Conservation (phyloP, 352 stramenopile genomes). For the Peronosclerospora sorghi region DNA sequence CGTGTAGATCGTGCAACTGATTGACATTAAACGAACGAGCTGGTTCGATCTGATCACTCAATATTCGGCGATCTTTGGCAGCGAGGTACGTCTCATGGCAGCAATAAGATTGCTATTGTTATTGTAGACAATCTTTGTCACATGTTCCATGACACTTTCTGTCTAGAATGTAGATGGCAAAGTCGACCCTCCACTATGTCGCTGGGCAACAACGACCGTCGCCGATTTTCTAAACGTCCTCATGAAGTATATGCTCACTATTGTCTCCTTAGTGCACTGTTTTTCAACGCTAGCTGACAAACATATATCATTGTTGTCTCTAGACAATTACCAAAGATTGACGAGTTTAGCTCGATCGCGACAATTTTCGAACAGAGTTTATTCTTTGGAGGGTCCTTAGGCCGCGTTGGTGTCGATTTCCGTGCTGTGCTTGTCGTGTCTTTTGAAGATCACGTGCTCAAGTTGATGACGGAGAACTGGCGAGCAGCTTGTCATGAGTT, state of each 20-base stretch:
- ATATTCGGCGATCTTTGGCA: conserved; percentile 86
- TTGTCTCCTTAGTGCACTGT: too few species aligned
- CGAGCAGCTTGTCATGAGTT: conserved; percentile 48
- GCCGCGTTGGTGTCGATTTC: conserved; percentile 76
- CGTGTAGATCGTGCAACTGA: conserved; percentile 68
- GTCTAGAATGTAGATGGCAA: conserved; percentile 56
- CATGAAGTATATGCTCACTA: conserved; percentile 44
- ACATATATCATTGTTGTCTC: conserved; percentile 2
- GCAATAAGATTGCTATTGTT: background rate
- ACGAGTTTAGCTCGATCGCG: conserved; percentile 71
- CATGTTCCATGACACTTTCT: background rate
- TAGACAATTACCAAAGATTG: conserved; percentile 77
- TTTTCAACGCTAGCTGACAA: too few species aligned
- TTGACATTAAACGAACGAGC: conserved; percentile 80
- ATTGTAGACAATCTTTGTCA: background rate
- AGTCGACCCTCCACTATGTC: conserved; percentile 68
- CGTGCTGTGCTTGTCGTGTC: conserved; percentile 66
- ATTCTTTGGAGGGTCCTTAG: conserved; percentile 75
- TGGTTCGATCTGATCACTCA: conserved; percentile 88
- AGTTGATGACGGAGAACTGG: conserved; percentile 54
- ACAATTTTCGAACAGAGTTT: conserved; percentile 77
- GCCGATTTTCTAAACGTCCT: conserved; percentile 73
- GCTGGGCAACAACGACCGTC: conserved; percentile 71
- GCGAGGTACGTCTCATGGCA: conserved; percentile 25
- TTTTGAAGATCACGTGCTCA: conserved; percentile 73